Base-by-base conservation (phyloP, 1,139 yeast genomes). In the Arxiozyma telluris region DNA sequence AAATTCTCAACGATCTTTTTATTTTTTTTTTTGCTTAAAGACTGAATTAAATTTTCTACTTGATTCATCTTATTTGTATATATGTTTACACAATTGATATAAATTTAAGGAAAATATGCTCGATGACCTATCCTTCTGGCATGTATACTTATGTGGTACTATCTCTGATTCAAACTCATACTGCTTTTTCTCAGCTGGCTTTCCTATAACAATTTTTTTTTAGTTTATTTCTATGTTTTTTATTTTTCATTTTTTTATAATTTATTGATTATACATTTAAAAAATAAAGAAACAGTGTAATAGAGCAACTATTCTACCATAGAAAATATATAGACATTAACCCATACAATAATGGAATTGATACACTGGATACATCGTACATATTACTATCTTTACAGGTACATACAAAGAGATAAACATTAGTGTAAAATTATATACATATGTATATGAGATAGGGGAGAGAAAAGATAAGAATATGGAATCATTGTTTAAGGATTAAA, bases 1-100 rank as follows among this genome's bases (percentile, higher is more conserved):
- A 67, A 34, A 44, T 63, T 60, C 4, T 53, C 41, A 25, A 65
- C 49, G 11, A 63, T 23, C 45, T 54, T 53, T 44, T 61, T 59
- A 49, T 57, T 61, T 11, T 57, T 45, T 47, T 59, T 57, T 46
- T 49, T 55, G 30, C 55, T 54, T 22, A 34, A 6, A 6, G 39
- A 34, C 6, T 34, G 39, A 15, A 34, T 11, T 15, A 52, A 27
- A 18, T 18, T n/a, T 18, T 49, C 51, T 39, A 38, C 47, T 47
- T 48, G 51, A 30, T 39, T 52, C 50, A 52, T 52, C 9, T 18
- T 47, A 15, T 21, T 41, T 20, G 12, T 3, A 21, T 5, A 15
- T 21, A 25, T 12, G 12, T 2, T 15, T 34, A 34, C 3, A 3
- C n/a, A 34, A 34, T 8, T 34, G 17, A 34, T 15, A 34, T 12